phyloP scores from a whole-genome alignment of 768 basidiomycete species.

The Lyophyllum shimeji region DNA sequence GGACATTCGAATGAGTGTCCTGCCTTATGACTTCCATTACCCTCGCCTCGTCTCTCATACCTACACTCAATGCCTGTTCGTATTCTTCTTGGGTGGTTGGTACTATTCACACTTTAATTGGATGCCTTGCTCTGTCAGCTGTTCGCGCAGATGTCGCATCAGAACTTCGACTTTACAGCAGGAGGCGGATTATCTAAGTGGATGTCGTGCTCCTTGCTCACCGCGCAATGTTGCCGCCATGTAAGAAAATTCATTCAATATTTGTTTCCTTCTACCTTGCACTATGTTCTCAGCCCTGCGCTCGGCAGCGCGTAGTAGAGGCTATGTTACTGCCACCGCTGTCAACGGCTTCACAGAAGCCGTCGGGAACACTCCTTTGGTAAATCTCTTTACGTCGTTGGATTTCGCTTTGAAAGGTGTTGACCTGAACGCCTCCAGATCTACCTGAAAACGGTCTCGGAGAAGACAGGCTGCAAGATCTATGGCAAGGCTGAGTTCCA shows the following conservation, averaged over 20 bases:
- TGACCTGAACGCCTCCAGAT: constrained; percentile 53
- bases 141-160: background rate
- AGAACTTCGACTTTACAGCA: constrained; percentile 1
- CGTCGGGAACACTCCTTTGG: constrained; percentile 92
- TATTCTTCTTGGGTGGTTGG: constrained; percentile 21
- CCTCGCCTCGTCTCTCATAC: constrained; percentile 23
- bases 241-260: background rate
- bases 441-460: constrained; percentile 75
- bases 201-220: constrained; percentile 38
- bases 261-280: constrained; percentile 16
- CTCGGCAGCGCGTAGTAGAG: constrained; percentile 26
- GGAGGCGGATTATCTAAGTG: constrained; percentile 27
- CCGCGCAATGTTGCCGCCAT: constrained; percentile 6
- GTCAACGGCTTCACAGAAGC: constrained; percentile 85
- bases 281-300: constrained; percentile 34
- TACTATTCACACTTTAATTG: constrained; percentile 23
- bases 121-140: constrained; percentile 12
- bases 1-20: constrained; percentile 28
- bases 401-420: background rate
- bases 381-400: constrained; percentile 37
- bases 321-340: constrained; percentile 38
- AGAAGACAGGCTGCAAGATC: constrained; percentile 80
- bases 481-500: constrained; percentile 98
- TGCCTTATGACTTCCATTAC: constrained; percentile 28
- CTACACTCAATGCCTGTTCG: constrained; percentile 22